Evolutionary conservation across 139 green algal species (phyloP), one percentile per base, ranked within the genome.

Genomic region (Coelastrella sp.): DNA sequence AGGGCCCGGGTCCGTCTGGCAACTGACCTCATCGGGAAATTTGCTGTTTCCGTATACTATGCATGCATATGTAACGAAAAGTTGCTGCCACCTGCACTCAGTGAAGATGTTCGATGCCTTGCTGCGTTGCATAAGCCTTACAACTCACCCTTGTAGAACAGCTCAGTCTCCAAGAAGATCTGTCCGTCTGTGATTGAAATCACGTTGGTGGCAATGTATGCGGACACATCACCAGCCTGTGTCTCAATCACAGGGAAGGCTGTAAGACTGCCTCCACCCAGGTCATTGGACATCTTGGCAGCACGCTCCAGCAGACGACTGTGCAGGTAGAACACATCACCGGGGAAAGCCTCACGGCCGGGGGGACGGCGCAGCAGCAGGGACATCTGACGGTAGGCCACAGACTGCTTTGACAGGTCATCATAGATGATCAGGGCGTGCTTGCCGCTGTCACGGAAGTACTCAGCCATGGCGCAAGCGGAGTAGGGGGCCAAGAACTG

Each of bases 351-450:
- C 94, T 98, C 97, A 86, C 97, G 97, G 64, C 97, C 97, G 85
- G 97, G 97, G 20, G 97, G 97, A 77, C 97, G 96, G 87, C 97
- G 93, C 87, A 98, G 93, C 83, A 99, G 93, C 83, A 99, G 94
- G 64, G 97, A 98, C 96, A 99, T 98, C 92, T 98, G 96, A 78
- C 97, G 96, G 94, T 98, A 99, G 5, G 97, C n/a, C n/a, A n/a
- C n/a, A n/a, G n/a, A n/a, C n/a, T n/a, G n/a, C n/a, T n/a, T n/a
- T n/a, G n/a, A n/a, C n/a, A n/a, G n/a, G n/a, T n/a, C n/a, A n/a
- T n/a, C n/a, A n/a, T n/a, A n/a, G n/a, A n/a, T n/a, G n/a, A n/a
- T n/a, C n/a, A n/a, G n/a, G n/a, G n/a, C n/a, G n/a, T n/a, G n/a
- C n/a, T n/a, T n/a, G n/a, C n/a, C 87, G 61, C 90, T 96, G 91